phyloP scores from a whole-genome alignment of 768 basidiomycete species.

The Rhodosporidiobolus sp. region DNA sequence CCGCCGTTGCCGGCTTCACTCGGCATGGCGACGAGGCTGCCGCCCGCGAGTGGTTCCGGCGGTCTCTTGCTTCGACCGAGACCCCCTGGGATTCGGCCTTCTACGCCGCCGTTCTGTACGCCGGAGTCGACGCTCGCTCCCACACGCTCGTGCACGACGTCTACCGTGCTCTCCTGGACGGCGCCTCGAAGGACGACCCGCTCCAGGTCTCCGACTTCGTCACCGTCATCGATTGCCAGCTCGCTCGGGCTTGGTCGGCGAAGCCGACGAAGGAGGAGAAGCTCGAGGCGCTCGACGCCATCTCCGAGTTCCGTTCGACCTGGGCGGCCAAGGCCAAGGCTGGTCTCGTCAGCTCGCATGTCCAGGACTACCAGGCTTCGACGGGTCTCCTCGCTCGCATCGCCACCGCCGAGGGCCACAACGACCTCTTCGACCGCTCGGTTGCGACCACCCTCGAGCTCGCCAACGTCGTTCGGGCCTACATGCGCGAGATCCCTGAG shows the following conservation, averaged over 20 bases:
- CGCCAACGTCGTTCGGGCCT: constrained; percentile 29
- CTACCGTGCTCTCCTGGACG: constrained; percentile 34
- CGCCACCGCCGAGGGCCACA: neutral
- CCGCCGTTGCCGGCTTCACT: constrained; percentile 54
- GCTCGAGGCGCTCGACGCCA: neutral
- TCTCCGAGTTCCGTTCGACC: constrained; percentile 25
- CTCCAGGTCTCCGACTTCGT: constrained; percentile 27
- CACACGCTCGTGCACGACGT: constrained; percentile 25
- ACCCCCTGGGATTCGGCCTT: neutral
- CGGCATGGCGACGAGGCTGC: constrained; percentile 56
- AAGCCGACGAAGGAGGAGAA: neutral
- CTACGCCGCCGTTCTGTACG: constrained; percentile 20
- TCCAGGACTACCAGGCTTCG: constrained; percentile 13
- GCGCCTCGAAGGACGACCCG: neutral
- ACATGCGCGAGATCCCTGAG: constrained; percentile 15
- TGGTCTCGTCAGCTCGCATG: neutral
- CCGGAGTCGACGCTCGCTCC: constrained; percentile 12
- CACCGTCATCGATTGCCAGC: constrained; percentile 33
- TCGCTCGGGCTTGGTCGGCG: constrained; percentile 10
- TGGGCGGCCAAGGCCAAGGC: constrained; percentile 13
- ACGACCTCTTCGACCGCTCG: constrained; percentile 4
- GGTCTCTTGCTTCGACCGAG: constrained; percentile 2
- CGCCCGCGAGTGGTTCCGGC: constrained; percentile 61
- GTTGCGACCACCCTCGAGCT: constrained; percentile 12
- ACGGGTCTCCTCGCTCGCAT: constrained; percentile 27